Percentiles rank a stretch among this genome's conserved stretches.
Conservation (phyloP, 2,329 filamentous ascomycete species). For the Ceratocystis diversiconidia region DNA sequence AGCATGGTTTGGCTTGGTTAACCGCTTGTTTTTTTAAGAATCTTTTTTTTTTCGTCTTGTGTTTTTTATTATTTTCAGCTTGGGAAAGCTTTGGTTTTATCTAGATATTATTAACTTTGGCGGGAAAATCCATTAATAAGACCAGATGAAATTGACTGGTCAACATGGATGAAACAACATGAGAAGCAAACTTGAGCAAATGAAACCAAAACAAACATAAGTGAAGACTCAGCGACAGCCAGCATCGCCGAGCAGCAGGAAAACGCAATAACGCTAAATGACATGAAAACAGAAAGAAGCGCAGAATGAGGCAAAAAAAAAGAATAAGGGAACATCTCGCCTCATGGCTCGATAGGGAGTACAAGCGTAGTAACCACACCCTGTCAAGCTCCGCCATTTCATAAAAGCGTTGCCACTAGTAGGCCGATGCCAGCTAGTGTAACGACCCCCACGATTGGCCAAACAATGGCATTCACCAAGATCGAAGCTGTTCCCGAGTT, state of each 20-base stretch:
- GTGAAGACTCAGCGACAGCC: not conserved
- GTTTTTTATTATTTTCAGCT: slow-evolving; percentile 6
- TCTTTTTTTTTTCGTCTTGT: not conserved
- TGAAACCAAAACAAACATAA: slow-evolving; percentile 6
- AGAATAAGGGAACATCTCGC: not conserved
- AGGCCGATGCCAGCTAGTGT: slow-evolving; percentile 5
- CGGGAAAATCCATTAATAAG: not conserved
- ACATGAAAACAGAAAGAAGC: slow-evolving; percentile 6
- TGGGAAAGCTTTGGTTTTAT: not conserved
- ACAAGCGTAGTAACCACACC: not conserved
- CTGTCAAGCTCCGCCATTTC: not conserved
- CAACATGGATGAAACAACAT: not conserved
- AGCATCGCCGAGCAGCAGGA: not conserved
- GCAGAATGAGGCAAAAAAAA: not conserved
- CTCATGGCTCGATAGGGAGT: not conserved
- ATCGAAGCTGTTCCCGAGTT: not conserved
- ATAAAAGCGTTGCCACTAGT: slow-evolving; percentile 1
- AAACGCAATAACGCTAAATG: not conserved
- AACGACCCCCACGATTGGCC: slow-evolving; percentile 12
- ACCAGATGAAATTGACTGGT: not conserved
- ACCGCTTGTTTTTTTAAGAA: not conserved
- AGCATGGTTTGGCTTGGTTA: not conserved
- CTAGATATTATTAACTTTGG: not conserved
- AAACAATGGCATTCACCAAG: slow-evolving; percentile 15
- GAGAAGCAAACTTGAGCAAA: not conserved